Conservation (phyloP, 306 rosid species). For the Mucuna pruriens region DNA sequence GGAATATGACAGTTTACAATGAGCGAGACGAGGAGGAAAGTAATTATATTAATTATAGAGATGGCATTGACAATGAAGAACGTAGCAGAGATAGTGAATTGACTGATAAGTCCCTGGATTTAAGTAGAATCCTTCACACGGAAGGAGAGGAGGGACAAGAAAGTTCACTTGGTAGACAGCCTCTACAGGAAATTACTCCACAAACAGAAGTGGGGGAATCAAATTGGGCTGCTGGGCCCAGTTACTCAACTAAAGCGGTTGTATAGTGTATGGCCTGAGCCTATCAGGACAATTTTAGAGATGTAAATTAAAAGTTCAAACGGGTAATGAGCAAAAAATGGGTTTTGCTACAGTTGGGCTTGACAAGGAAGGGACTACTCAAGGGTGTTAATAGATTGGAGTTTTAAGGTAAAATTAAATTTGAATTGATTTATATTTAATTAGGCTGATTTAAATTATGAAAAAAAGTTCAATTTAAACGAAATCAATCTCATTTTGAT, state of each 20-base stretch:
- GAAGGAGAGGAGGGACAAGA: slow-evolving; percentile 46
- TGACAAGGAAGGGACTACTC: neutral
- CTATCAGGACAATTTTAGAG: neutral
- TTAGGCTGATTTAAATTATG: neutral
- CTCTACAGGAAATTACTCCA: slow-evolving; percentile 29
- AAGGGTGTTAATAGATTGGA: neutral
- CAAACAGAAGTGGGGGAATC: slow-evolving; percentile 43
- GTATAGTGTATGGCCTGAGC: neutral
- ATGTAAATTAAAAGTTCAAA: slow-evolving; percentile 2
- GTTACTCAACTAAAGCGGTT: slow-evolving; percentile 14
- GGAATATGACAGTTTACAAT: slow-evolving; percentile 40
- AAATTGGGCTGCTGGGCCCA: slow-evolving; percentile 21
- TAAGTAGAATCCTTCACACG: slow-evolving; percentile 45
- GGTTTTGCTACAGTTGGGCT: neutral
- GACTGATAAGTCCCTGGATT: slow-evolving; percentile 43
- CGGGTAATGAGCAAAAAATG: neutral
- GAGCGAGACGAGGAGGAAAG: neutral
- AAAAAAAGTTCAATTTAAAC: too few species aligned
- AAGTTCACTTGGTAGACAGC: slow-evolving; percentile 35
- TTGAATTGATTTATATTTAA: neutral
- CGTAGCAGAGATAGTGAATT: slow-evolving; percentile 25
- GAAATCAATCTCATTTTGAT: too few species aligned
- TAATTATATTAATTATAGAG: slow-evolving; percentile 17
- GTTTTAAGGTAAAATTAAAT: neutral
- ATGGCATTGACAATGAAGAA: slow-evolving; percentile 39